Conservation (phyloP, 1,284 basidiomycete species). For the Malassezia yamatoensis region DNA sequence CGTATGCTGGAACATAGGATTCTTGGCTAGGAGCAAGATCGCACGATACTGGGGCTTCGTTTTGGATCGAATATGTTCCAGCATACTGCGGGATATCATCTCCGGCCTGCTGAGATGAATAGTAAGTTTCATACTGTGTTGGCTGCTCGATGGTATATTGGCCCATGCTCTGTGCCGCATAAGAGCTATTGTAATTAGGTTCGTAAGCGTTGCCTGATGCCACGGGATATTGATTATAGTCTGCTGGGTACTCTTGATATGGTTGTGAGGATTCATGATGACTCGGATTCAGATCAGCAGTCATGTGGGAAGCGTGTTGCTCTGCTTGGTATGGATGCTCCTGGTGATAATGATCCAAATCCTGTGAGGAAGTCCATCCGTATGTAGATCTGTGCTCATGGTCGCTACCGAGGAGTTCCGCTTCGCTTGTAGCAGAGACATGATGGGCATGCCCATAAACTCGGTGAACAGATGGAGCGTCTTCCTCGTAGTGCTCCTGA, state of each 20-base stretch:
- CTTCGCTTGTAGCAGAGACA: slow-evolving; percentile 1
- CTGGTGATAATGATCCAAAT: not conserved
- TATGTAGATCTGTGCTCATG: not conserved
- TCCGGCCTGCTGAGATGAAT: not conserved
- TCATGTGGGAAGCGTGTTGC: too few relatives aligned
- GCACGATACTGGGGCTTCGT: not conserved
- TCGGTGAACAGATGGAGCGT: not conserved
- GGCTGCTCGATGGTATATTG: not conserved
- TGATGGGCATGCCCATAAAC: not conserved
- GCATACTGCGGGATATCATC: not conserved
- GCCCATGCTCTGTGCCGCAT: not conserved
- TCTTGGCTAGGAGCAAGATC: not conserved
- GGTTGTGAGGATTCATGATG: not conserved
- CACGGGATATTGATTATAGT: not conserved
- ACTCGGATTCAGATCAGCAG: not conserved
- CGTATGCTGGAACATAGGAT: not conserved
- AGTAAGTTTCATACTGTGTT: not conserved
- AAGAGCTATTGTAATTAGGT: not conserved
- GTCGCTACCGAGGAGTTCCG: not conserved
- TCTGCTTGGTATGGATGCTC: too few relatives aligned
- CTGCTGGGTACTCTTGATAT: not conserved
- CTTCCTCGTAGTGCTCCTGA: not conserved
- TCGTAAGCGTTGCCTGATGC: not conserved
- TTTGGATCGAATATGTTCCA: not conserved
- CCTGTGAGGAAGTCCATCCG: slow-evolving; percentile 1